A percentile compares a stretch with the other conserved stretches of the same genome.
Conservation (phyloP, 106 monocot species). For the Dendrobium officinale region DNA sequence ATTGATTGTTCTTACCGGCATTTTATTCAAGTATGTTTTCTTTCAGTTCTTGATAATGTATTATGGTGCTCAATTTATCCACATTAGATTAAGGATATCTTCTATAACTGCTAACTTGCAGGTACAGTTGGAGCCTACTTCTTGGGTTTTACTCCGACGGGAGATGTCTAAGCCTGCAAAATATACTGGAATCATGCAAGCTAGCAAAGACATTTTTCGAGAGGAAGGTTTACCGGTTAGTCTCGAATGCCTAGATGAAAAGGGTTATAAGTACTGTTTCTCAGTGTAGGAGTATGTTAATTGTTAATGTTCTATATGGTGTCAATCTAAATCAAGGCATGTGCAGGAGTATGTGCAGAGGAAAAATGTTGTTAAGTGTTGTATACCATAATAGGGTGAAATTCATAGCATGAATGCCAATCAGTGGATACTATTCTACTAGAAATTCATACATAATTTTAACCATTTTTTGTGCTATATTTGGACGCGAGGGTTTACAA, state of each 20-base stretch:
- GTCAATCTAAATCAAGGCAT: background rate
- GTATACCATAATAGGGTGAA: background rate
- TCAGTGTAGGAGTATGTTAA: background rate
- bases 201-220: slow-evolving; percentile 75
- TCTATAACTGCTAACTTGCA: slow-evolving; percentile 20
- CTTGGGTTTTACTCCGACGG: slow-evolving; percentile 51
- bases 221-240: slow-evolving; percentile 83
- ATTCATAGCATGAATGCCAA: background rate
- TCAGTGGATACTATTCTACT: background rate
- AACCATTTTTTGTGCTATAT: background rate
- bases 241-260: background rate
- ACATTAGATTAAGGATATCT: background rate
- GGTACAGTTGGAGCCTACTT: slow-evolving; percentile 94
- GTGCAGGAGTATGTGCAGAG: background rate
- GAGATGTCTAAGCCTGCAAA: slow-evolving; percentile 61
- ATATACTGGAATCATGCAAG: slow-evolving; percentile 84
- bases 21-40: background rate
- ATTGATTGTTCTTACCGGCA: background rate
- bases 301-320: no score
- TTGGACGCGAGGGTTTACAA: background rate
- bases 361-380: background rate
- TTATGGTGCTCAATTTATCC: slow-evolving; percentile 2
- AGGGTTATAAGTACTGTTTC: background rate
- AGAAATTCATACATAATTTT: background rate
- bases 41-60: background rate